Percentiles rank a stretch among this genome's conserved stretches.
These are phyloP conservation scores for Sarcodon aspratus DNA, from an alignment of 768 basidiomycete species.

Conservation along the genomic window DNA sequence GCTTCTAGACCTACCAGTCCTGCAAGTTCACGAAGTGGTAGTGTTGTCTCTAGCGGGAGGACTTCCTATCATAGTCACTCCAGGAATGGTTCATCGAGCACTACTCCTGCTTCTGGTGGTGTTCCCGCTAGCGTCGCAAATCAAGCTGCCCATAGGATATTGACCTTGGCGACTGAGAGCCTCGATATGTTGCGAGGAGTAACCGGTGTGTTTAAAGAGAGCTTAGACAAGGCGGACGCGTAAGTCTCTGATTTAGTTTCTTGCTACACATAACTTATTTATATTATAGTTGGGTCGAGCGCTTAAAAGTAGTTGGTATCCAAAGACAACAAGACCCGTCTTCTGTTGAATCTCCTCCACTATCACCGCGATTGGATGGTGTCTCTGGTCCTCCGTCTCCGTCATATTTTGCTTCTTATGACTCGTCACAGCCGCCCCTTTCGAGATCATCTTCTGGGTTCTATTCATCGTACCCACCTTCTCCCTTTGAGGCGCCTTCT, in stretches of 20 bases:
- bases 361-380: not conserved
- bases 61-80: constrained; percentile 8
- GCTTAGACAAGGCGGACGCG: constrained; percentile 79
- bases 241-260: constrained; percentile 25
- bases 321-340: constrained; percentile 34
- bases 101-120: not conserved
- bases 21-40: constrained; percentile 15
- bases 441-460: not conserved
- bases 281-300: constrained; percentile 64
- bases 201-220: constrained; percentile 80
- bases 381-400: not conserved
- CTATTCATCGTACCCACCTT: not conserved
- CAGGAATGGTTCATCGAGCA: not conserved
- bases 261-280: not conserved
- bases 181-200: constrained; percentile 88
- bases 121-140: constrained; percentile 42
- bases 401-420: not conserved
- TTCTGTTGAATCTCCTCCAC: not conserved
- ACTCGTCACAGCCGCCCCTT: not conserved
- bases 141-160: constrained; percentile 67
- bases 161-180: constrained; percentile 83
- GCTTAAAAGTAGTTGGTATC: constrained; percentile 66
- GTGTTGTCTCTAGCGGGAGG: constrained; percentile 11
- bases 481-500: not conserved
- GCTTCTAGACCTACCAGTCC: constrained; percentile 11